These are phyloP conservation scores for Extremus antarcticus DNA, from an alignment of 495 filamentous ascomycete genomes.

Conservation along the genomic window DNA sequence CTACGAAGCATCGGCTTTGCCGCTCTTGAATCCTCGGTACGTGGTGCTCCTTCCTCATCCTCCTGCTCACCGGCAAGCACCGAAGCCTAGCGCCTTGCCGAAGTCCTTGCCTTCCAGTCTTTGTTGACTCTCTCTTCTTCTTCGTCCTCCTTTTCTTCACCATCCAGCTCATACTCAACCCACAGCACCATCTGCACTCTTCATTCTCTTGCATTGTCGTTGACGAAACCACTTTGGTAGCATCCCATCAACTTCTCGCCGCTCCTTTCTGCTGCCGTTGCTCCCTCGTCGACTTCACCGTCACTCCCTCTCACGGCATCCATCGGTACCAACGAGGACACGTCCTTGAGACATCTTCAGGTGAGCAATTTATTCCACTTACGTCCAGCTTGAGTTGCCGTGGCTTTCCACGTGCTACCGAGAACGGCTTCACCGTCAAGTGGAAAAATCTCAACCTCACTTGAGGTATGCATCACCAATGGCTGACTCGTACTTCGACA, in stretches of 20 bases:
- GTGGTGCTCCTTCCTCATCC: neutral
- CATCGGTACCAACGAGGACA: slow-evolving; percentile 7
- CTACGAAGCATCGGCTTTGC: neutral
- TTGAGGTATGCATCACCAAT: neutral
- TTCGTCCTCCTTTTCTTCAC: slow-evolving; percentile 21
- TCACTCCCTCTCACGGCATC: neutral
- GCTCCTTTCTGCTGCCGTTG: slow-evolving; percentile 15
- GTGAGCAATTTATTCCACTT: neutral
- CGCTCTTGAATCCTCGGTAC: neutral
- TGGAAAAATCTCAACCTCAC: neutral
- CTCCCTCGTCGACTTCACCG: slow-evolving; percentile 9
- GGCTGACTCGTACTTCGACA: neutral
- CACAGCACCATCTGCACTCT: slow-evolving; percentile 12
- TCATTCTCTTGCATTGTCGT: slow-evolving; percentile 19
- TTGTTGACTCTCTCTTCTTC: slow-evolving; percentile 7
- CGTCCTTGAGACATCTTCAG: slow-evolving; percentile 1
- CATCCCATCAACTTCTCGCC: slow-evolving; percentile 13
- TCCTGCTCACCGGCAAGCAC: neutral
- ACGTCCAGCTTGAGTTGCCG: neutral
- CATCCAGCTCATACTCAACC: slow-evolving; percentile 11
- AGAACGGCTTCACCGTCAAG: neutral
- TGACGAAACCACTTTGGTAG: slow-evolving; percentile 11
- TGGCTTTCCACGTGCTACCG: neutral
- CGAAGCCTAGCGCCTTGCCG: neutral
- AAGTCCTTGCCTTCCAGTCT: neutral